Percentiles rank a stretch among this genome's conserved stretches.
Conservation (phyloP, 2,329 filamentous ascomycete genomes). For the Xylariaceae sp. region DNA sequence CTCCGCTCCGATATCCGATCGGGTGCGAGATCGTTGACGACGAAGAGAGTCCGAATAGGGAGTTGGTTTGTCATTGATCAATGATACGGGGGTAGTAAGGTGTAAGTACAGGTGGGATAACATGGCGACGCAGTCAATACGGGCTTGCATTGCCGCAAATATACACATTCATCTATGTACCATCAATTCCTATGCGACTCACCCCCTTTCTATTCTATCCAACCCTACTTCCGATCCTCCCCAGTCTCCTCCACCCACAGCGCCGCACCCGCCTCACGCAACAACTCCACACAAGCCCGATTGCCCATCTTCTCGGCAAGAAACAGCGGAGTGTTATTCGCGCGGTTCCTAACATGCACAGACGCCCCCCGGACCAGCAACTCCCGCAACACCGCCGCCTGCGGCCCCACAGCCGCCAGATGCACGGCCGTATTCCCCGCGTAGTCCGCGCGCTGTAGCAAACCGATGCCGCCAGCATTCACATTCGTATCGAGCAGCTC, state of each 20-base stretch:
- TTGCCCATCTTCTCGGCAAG: slow-evolving; percentile 56
- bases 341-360: slow-evolving; percentile 60
- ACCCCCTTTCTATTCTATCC: neutral
- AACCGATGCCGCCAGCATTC: slow-evolving; percentile 51
- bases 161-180: too few relatives aligned
- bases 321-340: slow-evolving; percentile 61
- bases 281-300: slow-evolving; percentile 46
- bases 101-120: too few relatives aligned
- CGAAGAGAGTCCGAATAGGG: too few relatives aligned
- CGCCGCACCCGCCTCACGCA: slow-evolving; percentile 56
- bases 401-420: slow-evolving; percentile 50
- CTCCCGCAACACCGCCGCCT: slow-evolving; percentile 51
- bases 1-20: too few relatives aligned
- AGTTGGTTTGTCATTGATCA: too few relatives aligned
- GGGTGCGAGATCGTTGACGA: too few relatives aligned
- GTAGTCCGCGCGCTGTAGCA: slow-evolving; percentile 73
- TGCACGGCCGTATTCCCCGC: slow-evolving; percentile 69
- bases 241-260: slow-evolving; percentile 47
- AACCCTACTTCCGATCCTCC: neutral
- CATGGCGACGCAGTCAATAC: too few relatives aligned
- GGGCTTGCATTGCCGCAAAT: too few relatives aligned
- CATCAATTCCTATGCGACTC: neutral
- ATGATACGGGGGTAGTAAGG: too few relatives aligned
- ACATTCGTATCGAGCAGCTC: slow-evolving; percentile 64
- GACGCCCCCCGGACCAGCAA: slow-evolving; percentile 58